Evolutionary conservation across 164 flowering plant genomes (phyloP), one percentile per base, ranked within the genome.

Genomic region (Stephania japonica): DNA sequence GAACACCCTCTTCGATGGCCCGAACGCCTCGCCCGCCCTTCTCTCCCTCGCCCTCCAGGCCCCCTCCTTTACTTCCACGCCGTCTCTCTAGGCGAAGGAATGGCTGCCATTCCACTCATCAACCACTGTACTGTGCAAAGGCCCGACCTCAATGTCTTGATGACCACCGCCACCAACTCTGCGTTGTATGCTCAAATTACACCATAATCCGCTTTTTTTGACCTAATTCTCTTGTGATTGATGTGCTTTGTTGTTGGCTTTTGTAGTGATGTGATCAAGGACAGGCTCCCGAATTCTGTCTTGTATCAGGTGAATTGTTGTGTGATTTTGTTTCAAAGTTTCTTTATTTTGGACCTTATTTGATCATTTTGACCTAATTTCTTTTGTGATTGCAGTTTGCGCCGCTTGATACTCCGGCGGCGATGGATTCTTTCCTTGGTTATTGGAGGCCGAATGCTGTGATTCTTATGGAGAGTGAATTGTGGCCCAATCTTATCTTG

Each of bases 401-500:
- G 19, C 99, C 99, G 23, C 44, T 93, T 75, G 99, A 95, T 77
- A 82, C 85, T 62, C 96, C 99, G 67, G 38, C 76, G 42, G 83
- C 88, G 2, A 76, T 93, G 77, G 87, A 90, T 78, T 74, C 90
- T 73, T 95, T 95, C 80, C 90, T 95, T 73, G 73, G 77, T 3
- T 81, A 87, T 70, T 95, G 99, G 99, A 90, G 87, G 70, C 99
- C 99, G n/a, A 80, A 67, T 83, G 98, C 89, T 4, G 80, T 91
- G 21, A 43, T 95, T 42, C 77, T 95, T 23, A 80, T 95, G 79
- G 99, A 95, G 83, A 87, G 87, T 81, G 99, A 95, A 80, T 83
- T 95, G 27, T 95, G 99, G 99, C 99, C 99, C 74, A 95, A 95
- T 82, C 92, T 95, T 75, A 79, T 95, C 65, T 75, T 95, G 84